Base-by-base conservation (phyloP, 2,329 filamentous ascomycete species). In the Pestalotiopsis sp. region DNA sequence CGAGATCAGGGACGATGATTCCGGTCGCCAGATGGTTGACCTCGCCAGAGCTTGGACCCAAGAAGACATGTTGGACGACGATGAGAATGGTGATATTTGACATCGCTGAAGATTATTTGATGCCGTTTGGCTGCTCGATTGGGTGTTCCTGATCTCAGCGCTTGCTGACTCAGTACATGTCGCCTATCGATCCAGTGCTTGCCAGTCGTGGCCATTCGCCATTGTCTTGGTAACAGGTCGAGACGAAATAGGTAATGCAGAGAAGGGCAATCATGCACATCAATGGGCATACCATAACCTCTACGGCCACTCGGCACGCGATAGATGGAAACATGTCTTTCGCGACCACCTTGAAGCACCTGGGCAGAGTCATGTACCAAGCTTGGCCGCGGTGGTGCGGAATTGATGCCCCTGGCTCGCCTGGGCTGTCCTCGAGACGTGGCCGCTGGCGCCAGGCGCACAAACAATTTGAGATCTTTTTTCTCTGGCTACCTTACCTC, bases 1-100 rank as follows among this genome's bases (percentile, higher is more conserved):
- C 41, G 62, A 62, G n/a, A 14, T 52, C 39, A 64, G 62, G 62
- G 17, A 64, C 62, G n/a, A 31, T 39, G 38, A 17, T 52, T 17
- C 45, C 45, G 45, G 17, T 61, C 20, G 59, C 38, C 27, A 41
- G 31, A 62, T 17, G 20, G 36, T 45, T 27, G 62, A 23, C 20
- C 38, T 64, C 6, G 23, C 38, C 17, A 45, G 25, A 38, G 62
- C 36, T 41, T n/a, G 27, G n/a, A 59, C 45, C 45, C 17, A 52
- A 9, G 6, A 11, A 23, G 45, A 52, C 20, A n/a, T 3, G 45
- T 52, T 4, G 20, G 20, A 9, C 1, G n/a, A 20, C 17, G 45
- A 17, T 20, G n/a, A 52, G 23, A 52, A 20, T 52, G 45, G 20
- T 52, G 45, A 52, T 52, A 20, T n/a, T 52, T n/a, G 45, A 52